Conservation (phyloP, 257 asterid genomes). For the Leonotis leonurus region DNA sequence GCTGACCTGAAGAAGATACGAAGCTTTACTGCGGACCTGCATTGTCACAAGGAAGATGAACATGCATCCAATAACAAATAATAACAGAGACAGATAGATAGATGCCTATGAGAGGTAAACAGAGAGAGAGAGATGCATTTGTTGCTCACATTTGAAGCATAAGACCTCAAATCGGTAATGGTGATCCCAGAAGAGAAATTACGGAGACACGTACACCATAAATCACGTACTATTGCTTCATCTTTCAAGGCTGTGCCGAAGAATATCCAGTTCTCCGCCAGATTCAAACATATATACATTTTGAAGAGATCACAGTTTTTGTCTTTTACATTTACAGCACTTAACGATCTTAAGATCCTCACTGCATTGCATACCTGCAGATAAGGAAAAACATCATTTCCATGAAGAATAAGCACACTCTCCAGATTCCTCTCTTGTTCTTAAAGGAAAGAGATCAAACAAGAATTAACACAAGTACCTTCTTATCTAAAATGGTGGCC, state of each 20-base stretch:
- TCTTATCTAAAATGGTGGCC: slow-evolving; percentile 36
- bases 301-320: slow-evolving; percentile 62
- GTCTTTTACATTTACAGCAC: slow-evolving; percentile 58
- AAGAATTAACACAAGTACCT: slow-evolving; percentile 35
- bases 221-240: slow-evolving; percentile 30
- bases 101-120: too few species aligned
- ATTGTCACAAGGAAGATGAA: slow-evolving; percentile 1
- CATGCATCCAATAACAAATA: too few species aligned
- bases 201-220: slow-evolving; percentile 67
- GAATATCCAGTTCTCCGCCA: slow-evolving; percentile 73
- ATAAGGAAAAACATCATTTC: slow-evolving; percentile 8
- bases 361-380: slow-evolving; percentile 53
- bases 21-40: slow-evolving; percentile 93
- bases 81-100: too few species aligned
- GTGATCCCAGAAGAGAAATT: slow-evolving; percentile 67
- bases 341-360: slow-evolving; percentile 46
- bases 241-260: slow-evolving; percentile 37
- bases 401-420: too few species aligned
- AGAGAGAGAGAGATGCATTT: neutral
- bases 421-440: too few species aligned
- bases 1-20: slow-evolving; percentile 81
- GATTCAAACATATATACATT: slow-evolving; percentile 57
- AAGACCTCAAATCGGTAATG: slow-evolving; percentile 74
- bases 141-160: slow-evolving; percentile 65
- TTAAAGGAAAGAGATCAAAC: slow-evolving; percentile 3